Conservation (phyloP, 2,329 filamentous ascomycete species). For the Aspergillus quadrilineatus region DNA sequence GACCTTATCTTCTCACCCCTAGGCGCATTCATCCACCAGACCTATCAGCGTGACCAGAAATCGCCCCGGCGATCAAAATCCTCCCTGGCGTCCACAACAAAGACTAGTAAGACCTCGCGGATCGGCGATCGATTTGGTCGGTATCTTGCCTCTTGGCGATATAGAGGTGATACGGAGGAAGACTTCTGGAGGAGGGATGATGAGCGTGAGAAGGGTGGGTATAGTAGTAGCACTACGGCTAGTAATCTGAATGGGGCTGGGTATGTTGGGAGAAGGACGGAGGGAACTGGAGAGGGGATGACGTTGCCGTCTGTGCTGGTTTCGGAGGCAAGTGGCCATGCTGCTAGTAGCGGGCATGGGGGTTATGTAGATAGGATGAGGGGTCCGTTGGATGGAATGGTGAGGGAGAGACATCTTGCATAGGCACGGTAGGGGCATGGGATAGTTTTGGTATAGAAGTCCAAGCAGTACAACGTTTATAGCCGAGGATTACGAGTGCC, state of each 20-base stretch:
- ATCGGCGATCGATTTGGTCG: constrained; percentile 25
- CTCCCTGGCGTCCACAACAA: neutral
- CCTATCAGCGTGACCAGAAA: neutral
- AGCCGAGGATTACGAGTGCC: too few species aligned
- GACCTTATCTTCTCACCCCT: constrained; percentile 27
- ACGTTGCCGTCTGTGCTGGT: constrained; percentile 15
- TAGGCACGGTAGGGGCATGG: neutral
- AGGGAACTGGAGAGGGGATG: constrained; percentile 1
- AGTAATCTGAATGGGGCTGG: neutral
- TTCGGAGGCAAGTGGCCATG: constrained; percentile 8
- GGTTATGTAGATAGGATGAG: constrained; percentile 16
- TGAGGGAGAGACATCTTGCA: neutral
- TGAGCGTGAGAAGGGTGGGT: constrained; percentile 12
- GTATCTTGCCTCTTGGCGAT: constrained; percentile 26
- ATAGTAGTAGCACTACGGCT: neutral
- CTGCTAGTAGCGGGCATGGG: neutral
- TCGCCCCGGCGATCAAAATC: neutral
- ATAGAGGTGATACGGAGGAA: constrained; percentile 25
- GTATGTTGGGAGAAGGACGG: neutral
- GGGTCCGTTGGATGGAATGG: neutral
- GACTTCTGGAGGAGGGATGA: constrained; percentile 34
- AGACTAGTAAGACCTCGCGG: constrained; percentile 21
- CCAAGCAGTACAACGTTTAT: too few species aligned
- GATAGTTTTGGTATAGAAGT: neutral
- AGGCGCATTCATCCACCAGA: neutral